phyloP scores from a whole-genome alignment of 192 early-diverging fungal genomes.

The Fimicolochytrium jonesii region DNA sequence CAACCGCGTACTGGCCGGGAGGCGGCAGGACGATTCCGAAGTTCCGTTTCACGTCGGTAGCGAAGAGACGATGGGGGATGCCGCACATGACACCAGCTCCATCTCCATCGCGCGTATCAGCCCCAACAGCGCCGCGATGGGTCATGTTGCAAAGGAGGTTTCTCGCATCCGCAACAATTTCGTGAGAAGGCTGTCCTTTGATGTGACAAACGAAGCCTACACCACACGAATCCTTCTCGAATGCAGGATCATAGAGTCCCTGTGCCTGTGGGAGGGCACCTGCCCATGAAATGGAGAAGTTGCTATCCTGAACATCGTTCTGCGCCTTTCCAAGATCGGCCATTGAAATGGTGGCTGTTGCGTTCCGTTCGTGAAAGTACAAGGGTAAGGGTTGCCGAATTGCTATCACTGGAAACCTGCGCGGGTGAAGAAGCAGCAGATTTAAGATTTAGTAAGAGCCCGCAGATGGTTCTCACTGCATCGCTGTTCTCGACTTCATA shows the following conservation, averaged over 20 bases:
- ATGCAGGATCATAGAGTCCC: slow-evolving; percentile 81
- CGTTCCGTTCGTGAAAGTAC: too few species aligned
- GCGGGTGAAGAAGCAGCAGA: too few species aligned
- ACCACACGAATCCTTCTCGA: slow-evolving; percentile 94
- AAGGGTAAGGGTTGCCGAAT: too few species aligned
- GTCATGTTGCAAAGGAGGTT: slow-evolving; percentile 98
- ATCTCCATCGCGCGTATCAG: slow-evolving; percentile 94
- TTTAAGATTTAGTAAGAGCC: too few species aligned
- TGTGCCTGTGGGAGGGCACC: slow-evolving; percentile 78
- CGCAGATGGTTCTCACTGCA: too few species aligned
- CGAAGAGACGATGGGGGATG: slow-evolving; percentile 89
- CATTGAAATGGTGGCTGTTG: too few species aligned
- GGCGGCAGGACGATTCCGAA: slow-evolving; percentile 67
- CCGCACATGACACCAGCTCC: slow-evolving; percentile 97
- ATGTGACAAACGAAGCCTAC: slow-evolving; percentile 97
- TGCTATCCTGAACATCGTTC: too few species aligned
- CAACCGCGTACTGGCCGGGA: slow-evolving; percentile 89
- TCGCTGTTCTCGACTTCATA: too few species aligned
- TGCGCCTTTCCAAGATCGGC: too few species aligned
- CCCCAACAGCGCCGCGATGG: slow-evolving; percentile 92
- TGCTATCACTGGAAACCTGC: too few species aligned
- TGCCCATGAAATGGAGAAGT: slow-evolving; percentile 67
- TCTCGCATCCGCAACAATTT: slow-evolving; percentile 84
- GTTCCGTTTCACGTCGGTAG: slow-evolving; percentile 45
- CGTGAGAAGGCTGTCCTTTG: slow-evolving; percentile 79